Base-by-base conservation (phyloP, 2,329 filamentous ascomycete genomes). In the Stachybotrys elegans region DNA sequence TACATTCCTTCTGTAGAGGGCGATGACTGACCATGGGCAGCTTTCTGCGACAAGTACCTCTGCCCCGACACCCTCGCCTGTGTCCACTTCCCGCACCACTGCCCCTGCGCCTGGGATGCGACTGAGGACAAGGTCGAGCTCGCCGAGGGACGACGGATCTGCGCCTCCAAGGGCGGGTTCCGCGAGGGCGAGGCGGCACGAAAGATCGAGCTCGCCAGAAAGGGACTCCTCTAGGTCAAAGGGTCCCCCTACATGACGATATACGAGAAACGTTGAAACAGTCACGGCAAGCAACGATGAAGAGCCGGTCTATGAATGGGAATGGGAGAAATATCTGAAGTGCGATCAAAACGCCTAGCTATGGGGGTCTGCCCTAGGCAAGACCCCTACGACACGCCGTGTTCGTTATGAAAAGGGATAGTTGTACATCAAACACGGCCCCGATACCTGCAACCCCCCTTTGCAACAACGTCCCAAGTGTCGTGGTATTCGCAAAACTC, bases 71-170 rank as follows among this genome's bases (percentile, higher is more conserved):
- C 93, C 0, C 79, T 98, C 48, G 87, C 91, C 27, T 98, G 93
- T 71, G 93, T 98, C 6, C 85, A 94, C 63, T 93, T 95, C 70
- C 91, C 93, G 2, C 92, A 97, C 64, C 93, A 98, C 68, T 98
- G 93, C 67, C 93, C 93, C 22, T 98, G 93, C 69, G 76, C 89
- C 2, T 95, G 86, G 71, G 83, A 86, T 2, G 68, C 73, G 8
- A 72, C 86, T 49, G 83, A 92, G 59, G 87, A 92, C 53, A 93
- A 93, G 60, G 79, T 89, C 50, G 88, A 86, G 65, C 57, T 83
- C 22, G 79, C 75, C 5, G 85, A 91, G 4, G 87, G 87, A 0
- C 80, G 81, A 53, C 78, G 84, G 32, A 71, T 90, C 38, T 93
- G 88, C 57, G 72, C 85, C 1, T 88, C 82, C 36, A 88, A 83